A percentile compares a stretch with the other conserved stretches of the same genome.
phyloP scores from a whole-genome alignment of 1,284 basidiomycete species.

The Mrakiaceae sp. region DNA sequence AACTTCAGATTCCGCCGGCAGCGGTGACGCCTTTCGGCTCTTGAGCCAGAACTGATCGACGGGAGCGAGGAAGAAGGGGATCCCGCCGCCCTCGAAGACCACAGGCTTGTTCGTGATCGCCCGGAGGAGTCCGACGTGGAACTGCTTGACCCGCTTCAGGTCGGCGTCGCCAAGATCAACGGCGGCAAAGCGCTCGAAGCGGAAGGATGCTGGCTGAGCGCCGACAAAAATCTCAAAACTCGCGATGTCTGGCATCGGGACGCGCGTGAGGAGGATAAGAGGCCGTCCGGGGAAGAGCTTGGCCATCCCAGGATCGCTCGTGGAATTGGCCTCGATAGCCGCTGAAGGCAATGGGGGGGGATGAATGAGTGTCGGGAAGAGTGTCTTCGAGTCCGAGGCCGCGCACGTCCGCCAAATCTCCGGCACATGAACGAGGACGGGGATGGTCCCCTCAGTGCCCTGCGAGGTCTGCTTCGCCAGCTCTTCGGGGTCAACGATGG shows the following conservation, averaged over 20 bases:
- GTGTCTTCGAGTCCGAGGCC: neutral
- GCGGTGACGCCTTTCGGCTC: constrained; percentile 9
- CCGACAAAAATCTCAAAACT: constrained; percentile 45
- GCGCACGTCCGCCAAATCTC: neutral
- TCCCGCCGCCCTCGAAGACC: constrained; percentile 41
- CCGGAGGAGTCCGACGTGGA: constrained; percentile 52
- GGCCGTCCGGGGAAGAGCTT: neutral
- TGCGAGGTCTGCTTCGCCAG: neutral
- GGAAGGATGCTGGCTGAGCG: constrained; percentile 39
- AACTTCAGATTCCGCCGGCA: constrained; percentile 18
- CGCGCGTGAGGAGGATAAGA: constrained; percentile 50
- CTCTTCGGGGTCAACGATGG: constrained; percentile 1
- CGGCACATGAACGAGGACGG: neutral
- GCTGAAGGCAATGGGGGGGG: too few species aligned
- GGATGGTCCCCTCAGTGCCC: neutral
- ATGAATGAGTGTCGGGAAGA: constrained; percentile 2
- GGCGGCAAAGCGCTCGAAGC: constrained; percentile 31
- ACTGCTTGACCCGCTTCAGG: constrained; percentile 44
- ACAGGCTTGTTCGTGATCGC: constrained; percentile 55
- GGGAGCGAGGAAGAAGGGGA: constrained; percentile 55
- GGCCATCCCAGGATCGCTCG: too few species aligned
- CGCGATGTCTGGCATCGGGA: constrained; percentile 48
- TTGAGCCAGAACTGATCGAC: constrained; percentile 35
- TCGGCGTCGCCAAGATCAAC: neutral
- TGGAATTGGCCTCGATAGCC: too few species aligned